These are phyloP conservation scores for Plenodomus tracheiphilus DNA, from an alignment of 2,329 filamentous ascomycete species.

Conservation along the genomic window DNA sequence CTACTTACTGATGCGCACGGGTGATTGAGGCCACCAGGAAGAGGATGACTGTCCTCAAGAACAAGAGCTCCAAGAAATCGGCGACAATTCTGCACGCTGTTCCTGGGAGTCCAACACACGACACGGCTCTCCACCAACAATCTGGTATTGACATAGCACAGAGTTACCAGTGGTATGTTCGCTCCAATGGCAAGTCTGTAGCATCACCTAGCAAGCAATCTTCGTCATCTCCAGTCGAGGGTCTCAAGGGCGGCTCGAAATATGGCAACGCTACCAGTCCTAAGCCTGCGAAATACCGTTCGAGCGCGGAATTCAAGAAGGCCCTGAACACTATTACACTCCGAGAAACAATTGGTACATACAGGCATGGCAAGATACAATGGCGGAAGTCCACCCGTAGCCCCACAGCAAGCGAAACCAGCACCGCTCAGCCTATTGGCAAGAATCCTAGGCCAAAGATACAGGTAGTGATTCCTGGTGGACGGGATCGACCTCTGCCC, in stretches of 20 bases:
- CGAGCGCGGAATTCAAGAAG: conserved; percentile 27
- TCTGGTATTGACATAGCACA: conserved; percentile 11
- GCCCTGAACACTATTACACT: conserved; percentile 23
- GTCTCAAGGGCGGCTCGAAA: conserved; percentile 20
- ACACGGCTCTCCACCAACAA: conserved; percentile 22
- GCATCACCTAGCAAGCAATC: conserved; percentile 16
- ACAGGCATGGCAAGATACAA: conserved; percentile 49
- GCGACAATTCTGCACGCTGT: conserved; percentile 43
- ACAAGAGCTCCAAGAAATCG: conserved; percentile 25
- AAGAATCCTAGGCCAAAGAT: conserved; percentile 36
- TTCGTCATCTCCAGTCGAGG: conserved; percentile 18
- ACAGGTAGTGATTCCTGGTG: conserved; percentile 43
- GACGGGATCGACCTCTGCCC: conserved; percentile 35
- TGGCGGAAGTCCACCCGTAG: conserved; percentile 38
- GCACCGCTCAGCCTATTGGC: conserved; percentile 12
- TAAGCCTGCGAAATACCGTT: conserved; percentile 14
- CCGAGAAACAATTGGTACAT: conserved; percentile 48
- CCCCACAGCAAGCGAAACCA: conserved; percentile 5
- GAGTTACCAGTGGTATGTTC: conserved; percentile 30
- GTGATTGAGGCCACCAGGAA: conserved; percentile 10
- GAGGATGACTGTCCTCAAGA: conserved; percentile 27
- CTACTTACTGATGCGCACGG: conserved; percentile 6
- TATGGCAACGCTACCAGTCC: conserved; percentile 20
- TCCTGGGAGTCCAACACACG: conserved; percentile 25
- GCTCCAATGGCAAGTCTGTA: conserved; percentile 18